A percentile compares a stretch with the other conserved stretches of the same genome.
Conservation (phyloP, 768 basidiomycete species). For the Amanita jacksonii region DNA sequence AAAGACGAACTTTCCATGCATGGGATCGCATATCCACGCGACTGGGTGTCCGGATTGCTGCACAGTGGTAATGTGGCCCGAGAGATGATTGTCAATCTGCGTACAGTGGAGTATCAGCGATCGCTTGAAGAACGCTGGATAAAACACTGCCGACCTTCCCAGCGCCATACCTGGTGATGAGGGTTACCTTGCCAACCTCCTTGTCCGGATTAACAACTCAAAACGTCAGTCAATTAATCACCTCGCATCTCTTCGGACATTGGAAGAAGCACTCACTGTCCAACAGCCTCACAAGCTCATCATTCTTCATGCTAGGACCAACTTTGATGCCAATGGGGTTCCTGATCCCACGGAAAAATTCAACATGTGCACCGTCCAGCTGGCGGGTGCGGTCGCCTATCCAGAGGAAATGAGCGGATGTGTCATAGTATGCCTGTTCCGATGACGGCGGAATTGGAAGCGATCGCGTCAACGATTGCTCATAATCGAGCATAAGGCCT, state of each 20-base stretch:
- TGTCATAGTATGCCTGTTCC: slow-evolving; percentile 63
- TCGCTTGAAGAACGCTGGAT: background rate
- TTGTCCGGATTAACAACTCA: slow-evolving; percentile 82
- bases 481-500: slow-evolving; percentile 87
- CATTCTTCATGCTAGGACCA: slow-evolving; percentile 75
- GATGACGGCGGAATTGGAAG: slow-evolving; percentile 32
- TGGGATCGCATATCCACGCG: slow-evolving; percentile 93
- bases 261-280: slow-evolving; percentile 43
- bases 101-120: background rate
- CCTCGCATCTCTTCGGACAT: background rate
- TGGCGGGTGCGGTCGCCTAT: slow-evolving; percentile 95
- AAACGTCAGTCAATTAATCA: background rate
- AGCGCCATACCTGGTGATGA: slow-evolving; percentile 93
- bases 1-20: slow-evolving; percentile 91
- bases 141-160: slow-evolving; percentile 42
- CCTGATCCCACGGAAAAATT: slow-evolving; percentile 87
- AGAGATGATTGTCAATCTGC: slow-evolving; percentile 69
- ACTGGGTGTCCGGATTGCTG: slow-evolving; percentile 77
- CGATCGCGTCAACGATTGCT: slow-evolving; percentile 80
- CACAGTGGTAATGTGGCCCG: slow-evolving; percentile 76
- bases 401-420: slow-evolving; percentile 93
- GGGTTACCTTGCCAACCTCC: slow-evolving; percentile 73
- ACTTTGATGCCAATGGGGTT: slow-evolving; percentile 97
- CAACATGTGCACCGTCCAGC: slow-evolving; percentile 87
- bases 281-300: slow-evolving; percentile 69